Conservation (phyloP, 2,329 filamentous ascomycete genomes). For the Fusarium ambrosium region DNA sequence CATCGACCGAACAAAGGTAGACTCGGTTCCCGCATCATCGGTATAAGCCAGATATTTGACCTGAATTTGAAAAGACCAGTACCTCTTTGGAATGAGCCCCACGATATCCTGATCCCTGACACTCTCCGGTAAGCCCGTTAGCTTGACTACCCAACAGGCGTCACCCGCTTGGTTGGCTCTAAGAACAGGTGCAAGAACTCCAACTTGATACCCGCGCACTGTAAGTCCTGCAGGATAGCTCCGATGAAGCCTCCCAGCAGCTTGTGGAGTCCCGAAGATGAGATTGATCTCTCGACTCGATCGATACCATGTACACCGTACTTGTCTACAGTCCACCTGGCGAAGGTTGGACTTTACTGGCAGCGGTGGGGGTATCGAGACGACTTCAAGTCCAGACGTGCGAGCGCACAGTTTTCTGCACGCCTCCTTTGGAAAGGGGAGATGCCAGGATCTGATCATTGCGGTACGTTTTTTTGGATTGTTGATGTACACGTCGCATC, state of each 20-base stretch:
- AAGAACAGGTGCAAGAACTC: slow-evolving; percentile 5
- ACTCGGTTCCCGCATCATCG: slow-evolving; percentile 37
- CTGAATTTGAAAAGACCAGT: not conserved
- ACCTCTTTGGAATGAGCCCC: not conserved
- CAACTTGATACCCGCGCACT: slow-evolving; percentile 37
- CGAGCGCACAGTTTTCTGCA: not conserved
- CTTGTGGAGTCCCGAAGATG: slow-evolving; percentile 28
- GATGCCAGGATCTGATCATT: slow-evolving; percentile 13
- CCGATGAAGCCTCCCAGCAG: slow-evolving; percentile 30
- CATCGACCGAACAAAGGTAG: slow-evolving; percentile 46
- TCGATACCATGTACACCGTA: slow-evolving; percentile 55
- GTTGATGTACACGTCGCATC: not conserved
- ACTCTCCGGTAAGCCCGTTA: slow-evolving; percentile 5
- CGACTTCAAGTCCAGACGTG: not conserved
- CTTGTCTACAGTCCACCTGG: slow-evolving; percentile 52
- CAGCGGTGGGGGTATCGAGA: slow-evolving; percentile 24
- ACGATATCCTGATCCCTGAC: slow-evolving; percentile 18
- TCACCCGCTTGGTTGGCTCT: not conserved
- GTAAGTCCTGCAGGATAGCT: slow-evolving; percentile 36
- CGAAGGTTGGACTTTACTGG: slow-evolving; percentile 44
- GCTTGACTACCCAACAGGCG: slow-evolving; percentile 7
- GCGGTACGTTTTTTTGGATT: not conserved
- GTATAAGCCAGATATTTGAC: slow-evolving; percentile 41
- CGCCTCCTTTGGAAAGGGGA: slow-evolving; percentile 20
- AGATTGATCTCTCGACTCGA: slow-evolving; percentile 37